phyloP scores from a whole-genome alignment of 345 rosid genomes.

The Populus deltoides region DNA sequence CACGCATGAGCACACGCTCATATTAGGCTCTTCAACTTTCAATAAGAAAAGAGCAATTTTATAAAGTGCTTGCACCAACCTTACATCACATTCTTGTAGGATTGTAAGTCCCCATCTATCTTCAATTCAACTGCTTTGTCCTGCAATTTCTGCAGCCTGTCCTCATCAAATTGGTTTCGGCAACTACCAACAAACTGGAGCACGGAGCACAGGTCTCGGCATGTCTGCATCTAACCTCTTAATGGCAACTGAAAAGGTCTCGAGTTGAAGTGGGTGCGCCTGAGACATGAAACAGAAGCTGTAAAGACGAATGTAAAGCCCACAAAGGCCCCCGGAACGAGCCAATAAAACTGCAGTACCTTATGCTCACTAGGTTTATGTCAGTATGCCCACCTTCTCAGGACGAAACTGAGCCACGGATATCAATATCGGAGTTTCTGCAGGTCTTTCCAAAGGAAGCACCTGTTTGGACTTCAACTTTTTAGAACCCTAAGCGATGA shows the following conservation, averaged over 20 bases:
- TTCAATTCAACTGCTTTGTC: constrained; percentile 66
- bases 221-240: constrained; percentile 43
- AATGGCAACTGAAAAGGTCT: constrained; percentile 71
- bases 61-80: constrained; percentile 39
- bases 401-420: no score
- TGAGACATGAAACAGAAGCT: constrained; percentile 38
- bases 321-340: constrained; percentile 22
- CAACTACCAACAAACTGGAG: constrained; percentile 96
- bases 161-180: constrained; percentile 76
- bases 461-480: no score
- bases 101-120: constrained; percentile 61
- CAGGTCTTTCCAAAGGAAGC: no score
- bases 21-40: not conserved
- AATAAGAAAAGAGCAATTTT: not conserved
- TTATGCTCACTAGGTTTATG: no score
- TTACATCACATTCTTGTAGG: constrained; percentile 69
- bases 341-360: constrained; percentile 35
- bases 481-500: no score
- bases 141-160: constrained; percentile 68
- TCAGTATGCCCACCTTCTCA: no score
- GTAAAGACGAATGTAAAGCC: constrained; percentile 12
- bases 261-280: constrained; percentile 92
- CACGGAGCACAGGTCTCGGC: constrained; percentile 76
- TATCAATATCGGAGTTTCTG: no score
- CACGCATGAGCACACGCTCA: not conserved